phyloP scores from a whole-genome alignment of 1,139 yeast genomes.

The Hansenula lynferdii region DNA sequence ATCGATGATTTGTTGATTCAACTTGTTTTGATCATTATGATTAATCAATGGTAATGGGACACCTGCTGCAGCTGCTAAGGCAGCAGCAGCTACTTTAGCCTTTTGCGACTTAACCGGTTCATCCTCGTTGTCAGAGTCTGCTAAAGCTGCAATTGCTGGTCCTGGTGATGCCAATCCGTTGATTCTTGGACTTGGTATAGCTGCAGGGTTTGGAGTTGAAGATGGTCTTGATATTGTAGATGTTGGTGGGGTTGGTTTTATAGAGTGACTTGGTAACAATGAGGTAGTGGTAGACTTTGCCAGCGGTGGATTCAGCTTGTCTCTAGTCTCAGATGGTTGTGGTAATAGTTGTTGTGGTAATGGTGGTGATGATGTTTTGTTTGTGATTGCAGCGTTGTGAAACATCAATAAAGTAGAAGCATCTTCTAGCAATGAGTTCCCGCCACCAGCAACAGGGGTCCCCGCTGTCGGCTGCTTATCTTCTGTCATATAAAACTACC shows the following conservation, averaged over 20 bases:
- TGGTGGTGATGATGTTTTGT: not conserved
- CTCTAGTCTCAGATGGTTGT: slow-evolving; percentile 4
- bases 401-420: slow-evolving; percentile 65
- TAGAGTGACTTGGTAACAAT: slow-evolving; percentile 1
- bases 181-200: slow-evolving; percentile 17
- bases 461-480: not conserved
- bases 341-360: slow-evolving; percentile 1
- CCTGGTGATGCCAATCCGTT: slow-evolving; percentile 38
- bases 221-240: slow-evolving; percentile 5
- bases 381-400: slow-evolving; percentile 47
- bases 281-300: slow-evolving; percentile 6
- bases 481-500: not conserved
- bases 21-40: slow-evolving; percentile 1
- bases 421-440: slow-evolving; percentile 41
- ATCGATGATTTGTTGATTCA: slow-evolving; percentile 3
- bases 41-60: slow-evolving; percentile 47
- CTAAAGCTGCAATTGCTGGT: slow-evolving; percentile 43
- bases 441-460: slow-evolving; percentile 3
- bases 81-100: slow-evolving; percentile 67
- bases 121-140: slow-evolving; percentile 20
- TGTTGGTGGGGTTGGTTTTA: not conserved
- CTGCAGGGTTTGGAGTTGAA: slow-evolving; percentile 6
- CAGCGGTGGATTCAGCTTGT: slow-evolving; percentile 1
- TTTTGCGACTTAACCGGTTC: slow-evolving; percentile 31
- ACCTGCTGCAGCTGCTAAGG: slow-evolving; percentile 68